Evolutionary conservation across 106 monocot species (phyloP), one percentile per base, ranked within the genome.

Genomic region (Dioscorea dumetorum): DNA sequence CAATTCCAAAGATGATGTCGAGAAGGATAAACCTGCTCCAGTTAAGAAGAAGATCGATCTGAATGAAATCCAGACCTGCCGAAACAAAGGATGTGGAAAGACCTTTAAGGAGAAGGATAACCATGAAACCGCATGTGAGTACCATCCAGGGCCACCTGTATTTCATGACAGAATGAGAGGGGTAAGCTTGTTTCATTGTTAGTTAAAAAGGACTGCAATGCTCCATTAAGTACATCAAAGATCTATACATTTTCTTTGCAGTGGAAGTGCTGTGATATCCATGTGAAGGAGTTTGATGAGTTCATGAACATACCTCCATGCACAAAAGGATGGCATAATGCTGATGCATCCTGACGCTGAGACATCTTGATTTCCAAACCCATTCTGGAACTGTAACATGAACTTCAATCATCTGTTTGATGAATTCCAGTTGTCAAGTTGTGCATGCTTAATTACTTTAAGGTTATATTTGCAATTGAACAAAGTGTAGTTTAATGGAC

Each of bases 251-350:
- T 41, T 8, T 67, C 52, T 78, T 71, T 75, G 75, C 80, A 99
- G 97, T 99, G 97, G 97, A 92, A 92, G 71, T 99, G 97, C 72
- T 99, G 97, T 62, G 87, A 92, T 49, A 63, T 99, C 52, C 79
- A 85, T 71, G 97, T 87, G 64, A 92, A 92, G 70, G 97, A 99
- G 67, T 99, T 99, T 35, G 92, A 99, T 63, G 97, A 99, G 70
- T 99, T 99, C 65, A 85, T 99, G 87, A 67, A 24, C 50, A 90
- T 99, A 74, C 87, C 89, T 12, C 87, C 97, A 57, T 99, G 97
- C 87, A 77, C 89, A 18, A 99, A 90, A 60, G 97, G 97, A 56
- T 99, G 97, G 97, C 97, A 99, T 73, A 87, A 85, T 73, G 97
- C 87, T 6, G 81, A 87, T 82, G 66, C 70, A 48, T 19, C 32